A percentile compares a stretch with the other conserved stretches of the same genome.
Conservation (phyloP, 2,329 filamentous ascomycete genomes). For the Clonostachys rosea region DNA sequence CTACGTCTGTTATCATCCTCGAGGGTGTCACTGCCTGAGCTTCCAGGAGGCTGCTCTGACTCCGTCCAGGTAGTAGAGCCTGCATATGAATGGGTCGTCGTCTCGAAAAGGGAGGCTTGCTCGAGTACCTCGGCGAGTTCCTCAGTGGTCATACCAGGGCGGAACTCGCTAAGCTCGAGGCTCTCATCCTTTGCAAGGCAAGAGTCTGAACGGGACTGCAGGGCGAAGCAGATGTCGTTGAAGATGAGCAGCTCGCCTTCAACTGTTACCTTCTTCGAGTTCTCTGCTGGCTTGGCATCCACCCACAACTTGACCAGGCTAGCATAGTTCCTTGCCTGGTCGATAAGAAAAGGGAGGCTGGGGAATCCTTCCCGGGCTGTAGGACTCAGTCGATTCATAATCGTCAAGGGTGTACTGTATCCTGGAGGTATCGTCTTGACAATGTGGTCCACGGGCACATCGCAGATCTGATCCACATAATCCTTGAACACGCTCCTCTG, state of each 20-base stretch:
- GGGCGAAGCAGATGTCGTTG: conserved; percentile 40
- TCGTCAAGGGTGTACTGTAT: conserved; percentile 90
- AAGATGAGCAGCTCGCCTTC: conserved; percentile 51
- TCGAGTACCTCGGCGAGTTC: conserved; percentile 45
- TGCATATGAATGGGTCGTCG: conserved; percentile 20
- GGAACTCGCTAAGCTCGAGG: conserved; percentile 29
- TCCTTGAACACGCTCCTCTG: conserved; percentile 79
- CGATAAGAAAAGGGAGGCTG: conserved; percentile 87
- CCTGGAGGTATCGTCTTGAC: conserved; percentile 67
- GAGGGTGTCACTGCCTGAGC: conserved; percentile 41
- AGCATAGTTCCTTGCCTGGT: conserved; percentile 81
- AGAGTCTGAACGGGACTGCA: conserved; percentile 46
- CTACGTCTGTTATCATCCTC: conserved; percentile 12
- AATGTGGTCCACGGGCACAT: conserved; percentile 69
- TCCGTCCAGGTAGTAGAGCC: conserved; percentile 14
- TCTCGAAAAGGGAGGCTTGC: conserved; percentile 29
- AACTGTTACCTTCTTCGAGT: conserved; percentile 16
- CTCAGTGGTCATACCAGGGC: conserved; percentile 6
- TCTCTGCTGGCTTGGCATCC: conserved; percentile 41
- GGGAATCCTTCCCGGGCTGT: conserved; percentile 88
- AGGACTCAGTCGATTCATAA: conserved; percentile 74
- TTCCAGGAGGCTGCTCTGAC: conserved; percentile 33
- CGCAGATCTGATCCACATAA: conserved; percentile 83
- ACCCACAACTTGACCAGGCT: conserved; percentile 79
- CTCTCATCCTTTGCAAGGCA: conserved; percentile 46